These are phyloP conservation scores for Acanthamoeba lenticulata DNA, from an alignment of 208 protist species.

Conservation along the genomic window DNA sequence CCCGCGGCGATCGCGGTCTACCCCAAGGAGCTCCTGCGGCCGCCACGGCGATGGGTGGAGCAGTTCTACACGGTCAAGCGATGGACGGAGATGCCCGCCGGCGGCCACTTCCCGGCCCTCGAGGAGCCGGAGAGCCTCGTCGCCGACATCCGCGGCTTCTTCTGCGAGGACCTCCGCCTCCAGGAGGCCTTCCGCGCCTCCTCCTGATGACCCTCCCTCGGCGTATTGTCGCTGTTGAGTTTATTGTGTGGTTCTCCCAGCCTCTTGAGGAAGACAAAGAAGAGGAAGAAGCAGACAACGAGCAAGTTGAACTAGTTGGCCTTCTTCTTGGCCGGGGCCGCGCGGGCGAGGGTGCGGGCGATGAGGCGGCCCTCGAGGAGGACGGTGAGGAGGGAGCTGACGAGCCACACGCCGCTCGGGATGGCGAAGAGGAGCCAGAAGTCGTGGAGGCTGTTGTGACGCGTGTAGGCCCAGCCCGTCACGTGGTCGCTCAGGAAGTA, in stretches of 20 bases:
- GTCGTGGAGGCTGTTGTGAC: constrained; percentile 8
- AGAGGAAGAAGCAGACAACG: no score
- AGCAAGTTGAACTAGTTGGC: no score
- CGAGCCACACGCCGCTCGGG: constrained; percentile 36
- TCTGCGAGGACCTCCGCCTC: constrained; percentile 26
- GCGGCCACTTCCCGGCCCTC: constrained; percentile 53
- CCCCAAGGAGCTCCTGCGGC: constrained; percentile 52
- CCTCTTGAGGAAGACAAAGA: no score
- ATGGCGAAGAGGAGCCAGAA: constrained; percentile 44
- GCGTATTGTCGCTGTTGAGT: no score
- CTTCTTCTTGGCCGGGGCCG: no score
- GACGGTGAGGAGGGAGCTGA: background rate
- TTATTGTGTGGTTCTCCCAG: no score
- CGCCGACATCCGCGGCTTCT: constrained; percentile 50
- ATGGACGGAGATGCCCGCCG: constrained; percentile 50
- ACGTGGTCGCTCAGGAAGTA: constrained; percentile 39
- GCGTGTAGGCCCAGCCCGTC: background rate
- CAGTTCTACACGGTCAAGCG: constrained; percentile 61
- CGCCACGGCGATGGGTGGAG: constrained; percentile 35
- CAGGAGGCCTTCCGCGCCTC: background rate
- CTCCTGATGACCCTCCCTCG: no score
- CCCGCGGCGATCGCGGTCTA: constrained; percentile 37
- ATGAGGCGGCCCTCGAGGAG: background rate
- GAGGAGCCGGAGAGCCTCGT: constrained; percentile 53
- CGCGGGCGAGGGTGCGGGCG: background rate